Evolutionary conservation across 768 basidiomycete genomes (phyloP).

Genomic region (Leucocoprinus leucothites): DNA sequence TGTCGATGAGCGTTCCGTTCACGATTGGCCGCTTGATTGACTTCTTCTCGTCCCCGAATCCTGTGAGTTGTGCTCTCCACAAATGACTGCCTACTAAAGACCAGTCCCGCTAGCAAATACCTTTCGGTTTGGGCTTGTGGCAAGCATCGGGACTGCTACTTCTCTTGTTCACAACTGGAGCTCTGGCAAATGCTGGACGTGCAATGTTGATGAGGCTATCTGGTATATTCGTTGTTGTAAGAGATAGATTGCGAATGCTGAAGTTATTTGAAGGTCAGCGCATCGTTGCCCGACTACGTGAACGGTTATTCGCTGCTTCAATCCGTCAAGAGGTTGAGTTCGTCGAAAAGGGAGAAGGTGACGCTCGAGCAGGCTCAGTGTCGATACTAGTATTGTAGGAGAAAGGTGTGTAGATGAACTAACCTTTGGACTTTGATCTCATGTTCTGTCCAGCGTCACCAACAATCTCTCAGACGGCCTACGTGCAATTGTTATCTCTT

Average conservation of each 20-base stretch:
- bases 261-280: constrained; percentile 62
- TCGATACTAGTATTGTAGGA: constrained; percentile 91
- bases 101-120: constrained; percentile 56
- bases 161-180: constrained; percentile 81
- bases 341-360: constrained; percentile 90
- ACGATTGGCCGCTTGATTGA: constrained; percentile 94
- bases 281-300: constrained; percentile 84
- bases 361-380: constrained; percentile 85
- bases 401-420: constrained; percentile 57
- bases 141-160: constrained; percentile 77
- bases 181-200: constrained; percentile 79
- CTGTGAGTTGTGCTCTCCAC: constrained; percentile 45
- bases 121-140: constrained; percentile 74
- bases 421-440: neutral
- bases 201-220: constrained; percentile 84
- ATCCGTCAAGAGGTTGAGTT: constrained; percentile 90
- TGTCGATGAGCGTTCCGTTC: constrained; percentile 91
- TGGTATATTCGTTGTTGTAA: constrained; percentile 38
- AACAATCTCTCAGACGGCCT: constrained; percentile 79
- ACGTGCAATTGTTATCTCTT: constrained; percentile 86
- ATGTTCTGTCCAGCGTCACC: constrained; percentile 48
- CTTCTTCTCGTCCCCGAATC: constrained; percentile 73
- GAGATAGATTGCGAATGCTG: neutral
- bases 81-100: neutral
- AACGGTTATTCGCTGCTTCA: constrained; percentile 80